Evolutionary conservation across 2,329 filamentous ascomycete genomes (phyloP).

Genomic region (Leptographium lundbergii): DNA sequence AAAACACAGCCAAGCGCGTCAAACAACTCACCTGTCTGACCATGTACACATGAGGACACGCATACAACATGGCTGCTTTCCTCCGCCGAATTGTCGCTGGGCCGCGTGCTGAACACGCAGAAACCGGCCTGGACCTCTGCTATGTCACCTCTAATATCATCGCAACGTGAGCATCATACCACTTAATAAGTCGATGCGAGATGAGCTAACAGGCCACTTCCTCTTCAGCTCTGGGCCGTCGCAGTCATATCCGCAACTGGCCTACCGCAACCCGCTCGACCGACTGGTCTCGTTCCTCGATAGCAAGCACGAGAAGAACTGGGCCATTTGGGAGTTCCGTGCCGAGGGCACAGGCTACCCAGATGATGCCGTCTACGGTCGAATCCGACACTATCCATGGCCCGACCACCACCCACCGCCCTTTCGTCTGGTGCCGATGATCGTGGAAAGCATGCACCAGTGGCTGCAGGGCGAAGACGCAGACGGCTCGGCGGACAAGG

Average conservation of each 20-base stretch:
- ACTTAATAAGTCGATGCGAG: neutral
- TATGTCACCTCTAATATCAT: conserved; percentile 80
- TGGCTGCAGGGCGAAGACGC: conserved; percentile 50
- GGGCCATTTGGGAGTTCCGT: conserved; percentile 97
- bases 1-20: neutral
- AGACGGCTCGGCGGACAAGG: conserved; percentile 16
- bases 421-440: conserved; percentile 75
- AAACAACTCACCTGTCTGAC: neutral
- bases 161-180: conserved; percentile 32
- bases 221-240: conserved; percentile 68
- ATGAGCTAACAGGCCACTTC: neutral
- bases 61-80: conserved; percentile 50
- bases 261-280: conserved; percentile 88
- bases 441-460: conserved; percentile 84
- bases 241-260: conserved; percentile 76
- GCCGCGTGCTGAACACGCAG: conserved; percentile 69
- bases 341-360: conserved; percentile 95
- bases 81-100: conserved; percentile 86
- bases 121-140: conserved; percentile 84
- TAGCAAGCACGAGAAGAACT: conserved; percentile 66
- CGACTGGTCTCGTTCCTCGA: conserved; percentile 81
- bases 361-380: conserved; percentile 72
- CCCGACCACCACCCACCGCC: conserved; percentile 96
- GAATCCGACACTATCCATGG: conserved; percentile 87
- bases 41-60: neutral